phyloP scores from a whole-genome alignment of 495 filamentous ascomycete species.

The Penicillium fimorum region DNA sequence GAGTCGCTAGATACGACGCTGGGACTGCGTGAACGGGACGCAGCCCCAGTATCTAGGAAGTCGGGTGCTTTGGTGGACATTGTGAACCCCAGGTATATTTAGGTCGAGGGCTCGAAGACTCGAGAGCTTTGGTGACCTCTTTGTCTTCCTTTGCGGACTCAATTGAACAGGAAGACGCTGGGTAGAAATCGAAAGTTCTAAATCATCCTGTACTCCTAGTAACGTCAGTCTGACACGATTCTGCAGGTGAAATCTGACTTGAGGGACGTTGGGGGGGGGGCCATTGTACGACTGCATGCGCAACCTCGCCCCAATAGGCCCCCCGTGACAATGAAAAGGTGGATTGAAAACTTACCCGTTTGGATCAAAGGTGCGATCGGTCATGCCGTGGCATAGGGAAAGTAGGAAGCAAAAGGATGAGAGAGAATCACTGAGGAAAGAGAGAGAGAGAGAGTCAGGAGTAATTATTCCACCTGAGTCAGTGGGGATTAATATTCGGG shows the following conservation, averaged over 20 bases:
- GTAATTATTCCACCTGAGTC: constrained; percentile 9
- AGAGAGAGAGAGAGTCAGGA: constrained; percentile 17
- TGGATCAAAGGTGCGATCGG: constrained; percentile 12
- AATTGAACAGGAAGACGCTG: constrained; percentile 20
- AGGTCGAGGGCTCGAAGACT: constrained; percentile 4
- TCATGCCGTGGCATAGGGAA: constrained; percentile 5
- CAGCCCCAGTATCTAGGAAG: constrained; percentile 31
- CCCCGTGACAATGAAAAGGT: constrained; percentile 6
- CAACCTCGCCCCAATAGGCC: constrained; percentile 13
- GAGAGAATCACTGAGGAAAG: constrained; percentile 1
- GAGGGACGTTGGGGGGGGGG: constrained; percentile 18
- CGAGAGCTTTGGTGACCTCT: constrained; percentile 6
- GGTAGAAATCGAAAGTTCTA: constrained; percentile 30
- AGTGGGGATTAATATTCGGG: constrained; percentile 18
- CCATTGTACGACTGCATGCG: constrained; percentile 11
- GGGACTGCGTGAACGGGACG: constrained; percentile 45
- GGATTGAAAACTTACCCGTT: constrained; percentile 23
- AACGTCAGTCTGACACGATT: constrained; percentile 21
- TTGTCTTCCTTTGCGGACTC: constrained; percentile 11
- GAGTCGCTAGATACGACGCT: constrained; percentile 45
- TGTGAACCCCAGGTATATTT: constrained; percentile 13
- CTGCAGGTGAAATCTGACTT: constrained; percentile 18
- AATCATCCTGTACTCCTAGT: constrained; percentile 32
- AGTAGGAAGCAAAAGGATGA: constrained; percentile 5
- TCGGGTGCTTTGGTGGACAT: constrained; percentile 41